Base-by-base conservation (phyloP, 176 grass and related monocot genomes). In the Lolium rigidum region DNA sequence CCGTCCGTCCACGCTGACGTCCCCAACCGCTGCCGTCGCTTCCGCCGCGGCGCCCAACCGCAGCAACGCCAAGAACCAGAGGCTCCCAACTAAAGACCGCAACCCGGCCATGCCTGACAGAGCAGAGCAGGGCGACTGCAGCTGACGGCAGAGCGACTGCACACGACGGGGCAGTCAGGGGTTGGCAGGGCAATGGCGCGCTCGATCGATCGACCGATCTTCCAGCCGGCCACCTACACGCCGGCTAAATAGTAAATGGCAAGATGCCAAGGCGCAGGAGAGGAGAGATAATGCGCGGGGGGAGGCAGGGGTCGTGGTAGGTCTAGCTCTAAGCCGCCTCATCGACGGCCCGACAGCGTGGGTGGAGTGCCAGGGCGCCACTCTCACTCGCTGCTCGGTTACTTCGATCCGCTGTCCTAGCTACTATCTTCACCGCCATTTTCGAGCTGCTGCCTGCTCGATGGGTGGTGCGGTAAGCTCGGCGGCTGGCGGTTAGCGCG, bases 41-140 rank as follows among this genome's bases (percentile, higher is more conserved):
- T 9, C 49, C 73, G 85, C 81, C 5, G 76, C 69, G 0, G 57
- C 73, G 64, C 76, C 54, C 2, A 70, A 24, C 71, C 70, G 84
- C 80, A 94, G 24, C 39, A 92, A 4, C 73, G 86, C 92, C 79
- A 84, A 63, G 80, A 95, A 72, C 61, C 67, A 95, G 17, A 89
- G 16, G 0, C 78, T 48, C 4, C 84, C 51, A 0, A 31, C 72
- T 0, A 94, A 54, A 51, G 87, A 47, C 24, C 81, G 55, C 64
- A 20, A 16, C 74, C 37, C 46, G 0, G 66, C 56, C 43, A 66
- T 65, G 70, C 18, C 56, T 9, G 14, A 0, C 58, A 52, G 44
- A 51, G 59, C 39, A 28, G 44, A 51, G 59, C 39, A 28, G 47
- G 28, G 22, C 24, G 35, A 13, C 58, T 28, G 58, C 9, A 61